Evolutionary conservation across 805 yeast species (phyloP), one percentile per base, ranked within the genome.

Genomic region (Hemisphaericaspora nanyangensis): DNA sequence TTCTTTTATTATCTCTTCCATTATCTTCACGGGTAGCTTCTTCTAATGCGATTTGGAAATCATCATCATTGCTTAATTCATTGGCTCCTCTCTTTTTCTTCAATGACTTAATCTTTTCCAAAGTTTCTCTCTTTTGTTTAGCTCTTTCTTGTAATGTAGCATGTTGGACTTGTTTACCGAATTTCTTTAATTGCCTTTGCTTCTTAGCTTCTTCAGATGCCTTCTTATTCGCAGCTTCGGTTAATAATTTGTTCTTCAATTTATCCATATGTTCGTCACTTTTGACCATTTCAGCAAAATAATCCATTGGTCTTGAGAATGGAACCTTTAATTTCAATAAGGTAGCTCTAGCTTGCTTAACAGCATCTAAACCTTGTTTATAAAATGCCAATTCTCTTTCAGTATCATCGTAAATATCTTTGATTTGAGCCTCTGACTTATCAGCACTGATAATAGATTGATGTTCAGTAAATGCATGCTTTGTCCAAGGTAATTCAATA

Each of bases 201-300:
- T 84, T 84, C 71, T 86, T 85, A 22, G 97, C 95, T 38, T 89
- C 96, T 64, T 86, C 91, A 39, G 89, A 75, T 1, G 95, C 96
- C 64, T 84, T 85, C 79, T 87, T 87, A 60, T 83, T 85, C 40
- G 82, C 73, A 22, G 83, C 84, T 60, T 88, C 96, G 47, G 79
- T 75, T 31, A 89, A 72, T 51, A 91, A 74, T 64, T 86, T 88
- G 55, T 72, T 68, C 72, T 87, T 89, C 57, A 93, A 76, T 65
- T 80, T 86, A 56, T 88, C 96, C 99, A 93, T 93, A 64, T 93
- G 99, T 61, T 88, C 96, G 63, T 93, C 99, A 39, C 90, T 82
- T 70, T 93, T 93, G 44, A 89, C 86, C 99, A 93, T 93, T 66
- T 93, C 99, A 15, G 99, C 99, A 68, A 93, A 93, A 63, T 87